Percentiles rank a stretch among this genome's conserved stretches.
Conservation (phyloP, 169 alveolate genomes). For the Plasmodium vinckei region DNA sequence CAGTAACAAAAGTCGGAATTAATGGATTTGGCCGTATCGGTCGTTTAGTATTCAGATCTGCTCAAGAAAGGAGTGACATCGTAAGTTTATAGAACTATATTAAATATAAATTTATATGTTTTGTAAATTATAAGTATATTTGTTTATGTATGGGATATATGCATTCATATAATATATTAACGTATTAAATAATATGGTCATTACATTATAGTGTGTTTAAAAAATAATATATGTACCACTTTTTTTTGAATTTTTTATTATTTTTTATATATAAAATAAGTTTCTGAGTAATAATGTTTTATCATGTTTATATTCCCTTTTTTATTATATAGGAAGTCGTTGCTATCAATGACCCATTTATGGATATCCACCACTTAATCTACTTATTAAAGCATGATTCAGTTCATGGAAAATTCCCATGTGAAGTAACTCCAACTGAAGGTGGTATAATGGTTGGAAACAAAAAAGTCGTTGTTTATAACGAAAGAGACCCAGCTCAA, state of each 20-base stretch:
- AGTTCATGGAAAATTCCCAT: slow-evolving; percentile 94
- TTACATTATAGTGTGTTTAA: too few species aligned
- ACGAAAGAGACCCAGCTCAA: slow-evolving; percentile 95
- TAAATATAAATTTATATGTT: too few species aligned
- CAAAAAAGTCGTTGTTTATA: slow-evolving; percentile 87
- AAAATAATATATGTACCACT: too few species aligned
- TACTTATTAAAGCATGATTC: slow-evolving; percentile 97
- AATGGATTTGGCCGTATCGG: slow-evolving; percentile 99
- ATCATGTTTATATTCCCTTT: too few species aligned
- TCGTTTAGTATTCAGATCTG: slow-evolving; percentile 97
- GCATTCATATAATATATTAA: too few species aligned
- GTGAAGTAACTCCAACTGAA: slow-evolving; percentile 86
- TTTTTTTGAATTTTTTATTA: neutral
- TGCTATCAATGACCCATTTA: slow-evolving; percentile 98
- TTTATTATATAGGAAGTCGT: slow-evolving; percentile 85
- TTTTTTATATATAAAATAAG: neutral
- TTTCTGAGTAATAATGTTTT: too few species aligned
- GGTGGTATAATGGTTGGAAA: slow-evolving; percentile 89
- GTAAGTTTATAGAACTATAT: slow-evolving; percentile 53
- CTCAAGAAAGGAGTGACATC: slow-evolving; percentile 86
- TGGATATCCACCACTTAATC: slow-evolving; percentile 95
- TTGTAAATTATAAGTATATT: neutral
- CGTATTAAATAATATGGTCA: too few species aligned
- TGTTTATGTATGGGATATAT: neutral
- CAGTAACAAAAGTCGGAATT: slow-evolving; percentile 95